These are phyloP conservation scores for Fusarium agapanthi DNA, from an alignment of 2,329 filamentous ascomycete species.

Conservation along the genomic window DNA sequence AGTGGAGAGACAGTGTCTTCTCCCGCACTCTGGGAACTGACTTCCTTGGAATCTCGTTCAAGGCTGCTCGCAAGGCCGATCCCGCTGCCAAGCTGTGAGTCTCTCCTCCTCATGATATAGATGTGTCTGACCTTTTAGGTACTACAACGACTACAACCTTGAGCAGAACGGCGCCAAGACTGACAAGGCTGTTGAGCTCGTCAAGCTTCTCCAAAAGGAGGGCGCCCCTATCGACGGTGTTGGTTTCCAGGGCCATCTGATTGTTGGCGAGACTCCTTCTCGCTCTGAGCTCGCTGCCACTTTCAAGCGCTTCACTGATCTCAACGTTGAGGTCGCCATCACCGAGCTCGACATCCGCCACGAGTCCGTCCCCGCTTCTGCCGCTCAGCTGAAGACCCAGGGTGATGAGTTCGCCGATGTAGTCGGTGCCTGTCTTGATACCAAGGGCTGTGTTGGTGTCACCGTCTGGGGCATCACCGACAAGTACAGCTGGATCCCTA, in stretches of 20 bases:
- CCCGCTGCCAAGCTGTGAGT: slow-evolving; percentile 62
- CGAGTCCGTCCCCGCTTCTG: slow-evolving; percentile 54
- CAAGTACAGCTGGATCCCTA: slow-evolving; percentile 50
- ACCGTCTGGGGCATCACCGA: slow-evolving; percentile 56
- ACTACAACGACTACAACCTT: slow-evolving; percentile 68
- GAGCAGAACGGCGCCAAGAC: slow-evolving; percentile 61
- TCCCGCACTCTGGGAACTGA: slow-evolving; percentile 62
- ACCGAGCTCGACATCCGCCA: slow-evolving; percentile 70
- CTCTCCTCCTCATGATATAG: no score
- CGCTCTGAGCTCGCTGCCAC: slow-evolving; percentile 55
- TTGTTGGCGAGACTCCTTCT: slow-evolving; percentile 60
- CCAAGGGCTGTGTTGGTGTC: slow-evolving; percentile 53
- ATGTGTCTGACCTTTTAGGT: slow-evolving; percentile 25
- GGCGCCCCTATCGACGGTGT: slow-evolving; percentile 69
- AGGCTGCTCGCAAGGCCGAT: slow-evolving; percentile 62
- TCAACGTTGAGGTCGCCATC: slow-evolving; percentile 65
- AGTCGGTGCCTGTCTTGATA: slow-evolving; percentile 51
- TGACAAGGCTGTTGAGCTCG: slow-evolving; percentile 54
- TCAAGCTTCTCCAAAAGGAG: slow-evolving; percentile 55
- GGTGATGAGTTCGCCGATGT: slow-evolving; percentile 55
- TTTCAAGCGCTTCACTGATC: slow-evolving; percentile 59
- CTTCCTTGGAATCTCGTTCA: slow-evolving; percentile 67
- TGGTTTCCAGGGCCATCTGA: slow-evolving; percentile 69
- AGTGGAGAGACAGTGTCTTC: slow-evolving; percentile 62
- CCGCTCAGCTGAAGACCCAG: slow-evolving; percentile 54